Evolutionary conservation across 768 basidiomycete species (phyloP).

Genomic region (Lentinus brumalis): DNA sequence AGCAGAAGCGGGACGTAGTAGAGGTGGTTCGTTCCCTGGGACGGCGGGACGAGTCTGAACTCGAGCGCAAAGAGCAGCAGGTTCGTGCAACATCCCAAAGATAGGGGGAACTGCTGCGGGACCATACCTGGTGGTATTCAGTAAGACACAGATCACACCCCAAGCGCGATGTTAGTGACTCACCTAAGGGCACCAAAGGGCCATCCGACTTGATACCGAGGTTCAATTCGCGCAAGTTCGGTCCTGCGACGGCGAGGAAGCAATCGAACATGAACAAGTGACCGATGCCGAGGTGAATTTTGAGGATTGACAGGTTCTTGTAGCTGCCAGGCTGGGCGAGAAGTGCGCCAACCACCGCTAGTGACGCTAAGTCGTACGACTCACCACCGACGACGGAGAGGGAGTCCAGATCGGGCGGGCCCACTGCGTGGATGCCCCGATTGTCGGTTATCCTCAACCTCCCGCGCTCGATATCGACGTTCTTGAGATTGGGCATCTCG

Average conservation of each 20-base stretch:
- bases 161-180: background rate
- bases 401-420: background rate
- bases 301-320: background rate
- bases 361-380: background rate
- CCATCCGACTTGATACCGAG: background rate
- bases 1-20: background rate
- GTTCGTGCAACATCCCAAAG: background rate
- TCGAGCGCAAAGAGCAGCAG: background rate
- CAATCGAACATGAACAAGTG: background rate
- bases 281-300: background rate
- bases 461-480: background rate
- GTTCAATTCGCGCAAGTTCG: background rate
- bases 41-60: background rate
- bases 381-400: background rate
- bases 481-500: background rate
- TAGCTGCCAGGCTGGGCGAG: background rate
- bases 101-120: background rate
- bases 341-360: background rate
- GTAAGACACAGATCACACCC: background rate
- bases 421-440: background rate
- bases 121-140: background rate
- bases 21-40: background rate
- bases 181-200: background rate
- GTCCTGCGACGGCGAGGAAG: background rate
- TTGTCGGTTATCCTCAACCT: background rate